Evolutionary conservation across 768 basidiomycete genomes (phyloP), one percentile per base, ranked within the genome.

Genomic region (Baorangia bicolor): DNA sequence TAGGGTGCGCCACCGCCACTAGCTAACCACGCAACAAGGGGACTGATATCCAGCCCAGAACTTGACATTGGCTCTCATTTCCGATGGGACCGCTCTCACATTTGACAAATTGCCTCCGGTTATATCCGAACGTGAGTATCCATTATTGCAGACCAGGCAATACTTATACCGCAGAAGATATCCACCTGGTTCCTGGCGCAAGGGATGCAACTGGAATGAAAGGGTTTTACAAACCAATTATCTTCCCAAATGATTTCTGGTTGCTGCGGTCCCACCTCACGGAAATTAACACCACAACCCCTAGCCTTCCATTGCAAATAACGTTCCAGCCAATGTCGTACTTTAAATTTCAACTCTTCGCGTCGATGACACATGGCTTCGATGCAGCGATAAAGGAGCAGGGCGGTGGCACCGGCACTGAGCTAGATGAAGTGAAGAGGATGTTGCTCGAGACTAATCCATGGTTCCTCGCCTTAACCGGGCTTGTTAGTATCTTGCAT

Each of bases 181-280:
- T 94, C 43, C 74, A 84, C 49, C 67, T 94, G 38, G 75, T 88
- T 37, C 78, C 82, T 5, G 77, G 74, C 25, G 64, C 77, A 52
- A 83, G 88, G 35, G 89, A 92, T 58, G 72, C 80, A 35, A 82
- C 83, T 23, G 87, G 87, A 5, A 80, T 78, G 3, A 80, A 79
- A 56, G 89, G 84, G 4, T 83, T 79, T 59, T 94, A 95, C 79
- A 89, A 85, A 64, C 96, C 96, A 10, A 86, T 95, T 55, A 68
- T 98, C 35, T 98, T 89, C 72, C 84, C 92, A 14, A 98, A 98
- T 67, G 94, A 97, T 66, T 98, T 98, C 73, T 98, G 96, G 94
- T 83, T 89, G 59, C 80, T 93, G 30, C 84, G 86, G 37, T 87
- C 88, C 39, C 88, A 94, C 56, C 87, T 92, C 63, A 69, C 83